Base-by-base conservation (phyloP, 805 yeast species). In the Myxozyma sirexii region DNA sequence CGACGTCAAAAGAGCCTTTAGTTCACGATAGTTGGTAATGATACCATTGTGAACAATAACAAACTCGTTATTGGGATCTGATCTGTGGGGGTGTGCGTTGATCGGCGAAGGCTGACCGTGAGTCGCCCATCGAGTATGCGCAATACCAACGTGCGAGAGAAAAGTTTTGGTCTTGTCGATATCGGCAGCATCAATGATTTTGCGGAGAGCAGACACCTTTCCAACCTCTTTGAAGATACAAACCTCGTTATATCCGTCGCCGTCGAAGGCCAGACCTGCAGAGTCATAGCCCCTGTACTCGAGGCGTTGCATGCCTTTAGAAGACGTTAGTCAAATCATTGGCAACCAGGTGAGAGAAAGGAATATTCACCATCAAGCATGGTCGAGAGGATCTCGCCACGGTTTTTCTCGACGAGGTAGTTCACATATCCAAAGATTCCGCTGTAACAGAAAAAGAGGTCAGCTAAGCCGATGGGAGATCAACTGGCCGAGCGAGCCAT, bases 121-220 rank as follows among this genome's bases (percentile, higher is more conserved):
- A 39, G 99, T 94, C 53, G 99, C 99, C 99, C 99, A 94, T 80
- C 99, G 88, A 13, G 99, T 94, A 77, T 94, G 99, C 24, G 99
- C 98, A 74, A 94, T 94, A 72, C 97, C 99, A 62, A 86, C 91
- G 73, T 94, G 99, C 74, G 87, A 84, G 68, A 83, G 86, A 72
- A 90, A 91, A 21, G 83, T 80, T 62, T 82, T 84, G 29, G 80
- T 75, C 68, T 86, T 80, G 69, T 87, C 83, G 59, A 85, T 81
- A 47, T 82, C 74, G 23, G 73, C 66, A 50, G 71, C 71, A 48
- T 72, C 72, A 51, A 76, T 70, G 67, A 89, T 84, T 75, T 86
- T 85, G 73, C 82, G 86, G 73, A 94, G 84, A 59, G 84, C 86
- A 66, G 82, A 83, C 68, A 94, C 99, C 76, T 94, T 96, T 71